Conservation (phyloP, 148 eudicot species). For the Linanthus parryae region DNA sequence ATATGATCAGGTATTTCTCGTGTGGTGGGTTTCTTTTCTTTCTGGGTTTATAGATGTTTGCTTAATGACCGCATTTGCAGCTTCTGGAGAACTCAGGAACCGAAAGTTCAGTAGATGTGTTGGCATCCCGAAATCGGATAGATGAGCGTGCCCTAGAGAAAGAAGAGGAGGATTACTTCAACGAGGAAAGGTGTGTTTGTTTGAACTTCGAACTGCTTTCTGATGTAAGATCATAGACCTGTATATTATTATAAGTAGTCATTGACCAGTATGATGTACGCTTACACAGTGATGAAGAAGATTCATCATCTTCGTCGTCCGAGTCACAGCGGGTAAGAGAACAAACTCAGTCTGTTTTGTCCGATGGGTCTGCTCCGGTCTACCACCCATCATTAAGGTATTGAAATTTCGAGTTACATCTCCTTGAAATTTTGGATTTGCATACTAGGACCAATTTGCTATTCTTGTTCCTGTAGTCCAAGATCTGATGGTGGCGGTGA, state of each 20-base stretch:
- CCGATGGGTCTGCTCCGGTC: constrained; percentile 49
- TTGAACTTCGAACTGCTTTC: too few species aligned
- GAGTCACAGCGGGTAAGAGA: constrained; percentile 24
- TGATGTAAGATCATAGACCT: not conserved
- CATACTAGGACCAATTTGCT: too few species aligned
- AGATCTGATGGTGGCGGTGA: constrained; percentile 75
- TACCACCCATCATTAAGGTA: constrained; percentile 56
- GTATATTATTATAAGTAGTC: not conserved
- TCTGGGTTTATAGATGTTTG: constrained; percentile 1
- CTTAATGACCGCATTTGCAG: constrained; percentile 35
- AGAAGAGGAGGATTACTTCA: constrained; percentile 93
- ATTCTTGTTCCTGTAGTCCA: constrained; percentile 21
- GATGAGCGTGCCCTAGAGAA: constrained; percentile 91
- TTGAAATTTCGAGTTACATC: not conserved
- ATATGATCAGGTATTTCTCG: constrained; percentile 69
- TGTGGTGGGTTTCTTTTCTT: not conserved
- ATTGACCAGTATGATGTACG: constrained; percentile 9
- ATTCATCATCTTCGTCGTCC: constrained; percentile 71
- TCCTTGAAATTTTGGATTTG: not conserved
- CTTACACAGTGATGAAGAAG: constrained; percentile 76
- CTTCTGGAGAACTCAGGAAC: constrained; percentile 53
- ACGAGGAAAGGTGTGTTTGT: constrained; percentile 63
- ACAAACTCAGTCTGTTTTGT: constrained; percentile 30
- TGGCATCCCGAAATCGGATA: constrained; percentile 53
- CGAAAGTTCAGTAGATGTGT: constrained; percentile 23